Base-by-base conservation (phyloP, 495 filamentous ascomycete species). In the Hyaloscypha finlandica region DNA sequence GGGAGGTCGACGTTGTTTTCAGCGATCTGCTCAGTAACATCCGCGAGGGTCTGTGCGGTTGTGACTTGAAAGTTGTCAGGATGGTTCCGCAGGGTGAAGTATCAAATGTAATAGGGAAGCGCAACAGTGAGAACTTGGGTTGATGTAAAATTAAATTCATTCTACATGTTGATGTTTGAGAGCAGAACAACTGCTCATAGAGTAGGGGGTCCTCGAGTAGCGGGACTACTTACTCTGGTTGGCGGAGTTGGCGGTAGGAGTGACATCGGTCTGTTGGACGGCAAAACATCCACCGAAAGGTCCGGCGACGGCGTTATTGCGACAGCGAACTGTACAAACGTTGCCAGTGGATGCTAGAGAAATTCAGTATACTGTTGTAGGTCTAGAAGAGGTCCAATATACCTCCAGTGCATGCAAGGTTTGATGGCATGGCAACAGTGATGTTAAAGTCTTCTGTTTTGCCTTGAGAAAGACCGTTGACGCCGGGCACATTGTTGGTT, bases 211-310 rank as follows among this genome's bases (percentile, higher is more conserved):
- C 1, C 53, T 56, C 9, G 53, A 3, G 9, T 9, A 25, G 5
- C 32, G 35, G 37, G 37, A 11, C 20, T 61, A 61, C 58, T 16
- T 42, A 61, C 58, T 61, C 25, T 37, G 75, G 19, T 72, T 68
- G 11, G 78, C 71, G 6, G 74, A 75, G 74, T 81, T 81, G 45
- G 68, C 39, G 33, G 63, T 75, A 8, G 78, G 65, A 11, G 71
- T 63, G 0, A 70, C 68, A 61, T 81, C 79, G 19, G 66, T 67
- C 42, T 83, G 81, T 65, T 83, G 79, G 1, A 83, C 80, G 31
- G 81, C 77, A 66, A 83, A 81, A 63, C 81, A 82, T 22, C 79
- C 80, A 61, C 85, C 85, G 70, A 87, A 88, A 2, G 85, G 84
- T 0, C 84, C 85, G 0, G 85, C 84, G 12, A 80, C 74, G 11